Conservation (phyloP, 2,329 filamentous ascomycete genomes). For the Diplodia sapinea region DNA sequence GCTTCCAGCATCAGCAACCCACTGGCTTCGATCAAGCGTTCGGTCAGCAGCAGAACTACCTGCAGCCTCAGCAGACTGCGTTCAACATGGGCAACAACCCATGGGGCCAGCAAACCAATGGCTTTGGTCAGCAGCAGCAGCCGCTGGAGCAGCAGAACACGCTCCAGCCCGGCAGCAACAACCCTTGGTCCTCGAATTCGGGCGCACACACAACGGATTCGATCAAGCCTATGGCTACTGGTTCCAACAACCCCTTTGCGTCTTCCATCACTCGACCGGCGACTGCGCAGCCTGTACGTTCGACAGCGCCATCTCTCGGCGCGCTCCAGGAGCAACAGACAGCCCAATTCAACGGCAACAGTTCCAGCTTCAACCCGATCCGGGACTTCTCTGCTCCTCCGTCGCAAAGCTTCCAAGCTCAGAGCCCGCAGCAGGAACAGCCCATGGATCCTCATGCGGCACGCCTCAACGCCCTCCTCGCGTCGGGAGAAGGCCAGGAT, state of each 20-base stretch:
- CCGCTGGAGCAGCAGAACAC: slow-evolving; percentile 64
- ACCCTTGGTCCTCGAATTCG: slow-evolving; percentile 77
- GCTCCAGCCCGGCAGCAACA: slow-evolving; percentile 83
- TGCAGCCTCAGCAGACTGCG: slow-evolving; percentile 65
- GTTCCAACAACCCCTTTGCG: slow-evolving; percentile 98
- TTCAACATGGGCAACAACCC: slow-evolving; percentile 56
- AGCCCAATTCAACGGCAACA: slow-evolving; percentile 65
- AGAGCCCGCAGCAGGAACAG: slow-evolving; percentile 51
- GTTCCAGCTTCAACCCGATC: slow-evolving; percentile 55
- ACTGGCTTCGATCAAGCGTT: slow-evolving; percentile 69
- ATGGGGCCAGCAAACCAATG: slow-evolving; percentile 45
- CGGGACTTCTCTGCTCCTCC: slow-evolving; percentile 51
- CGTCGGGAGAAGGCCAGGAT: slow-evolving; percentile 89
- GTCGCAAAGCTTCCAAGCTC: slow-evolving; percentile 31
- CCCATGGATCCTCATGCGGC: slow-evolving; percentile 65
- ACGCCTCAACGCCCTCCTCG: slow-evolving; percentile 83
- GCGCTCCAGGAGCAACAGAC: slow-evolving; percentile 85
- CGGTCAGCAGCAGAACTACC: slow-evolving; percentile 45
- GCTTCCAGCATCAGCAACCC: slow-evolving; percentile 62
- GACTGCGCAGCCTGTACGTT: slow-evolving; percentile 60
- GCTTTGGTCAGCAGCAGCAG: slow-evolving; percentile 55
- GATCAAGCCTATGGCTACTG: slow-evolving; percentile 82
- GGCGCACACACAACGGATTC: slow-evolving; percentile 64
- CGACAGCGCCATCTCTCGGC: slow-evolving; percentile 72
- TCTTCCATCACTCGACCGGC: slow-evolving; percentile 67